These are phyloP conservation scores for Beauveria australis DNA, from an alignment of 2,329 filamentous ascomycete species.

Conservation along the genomic window DNA sequence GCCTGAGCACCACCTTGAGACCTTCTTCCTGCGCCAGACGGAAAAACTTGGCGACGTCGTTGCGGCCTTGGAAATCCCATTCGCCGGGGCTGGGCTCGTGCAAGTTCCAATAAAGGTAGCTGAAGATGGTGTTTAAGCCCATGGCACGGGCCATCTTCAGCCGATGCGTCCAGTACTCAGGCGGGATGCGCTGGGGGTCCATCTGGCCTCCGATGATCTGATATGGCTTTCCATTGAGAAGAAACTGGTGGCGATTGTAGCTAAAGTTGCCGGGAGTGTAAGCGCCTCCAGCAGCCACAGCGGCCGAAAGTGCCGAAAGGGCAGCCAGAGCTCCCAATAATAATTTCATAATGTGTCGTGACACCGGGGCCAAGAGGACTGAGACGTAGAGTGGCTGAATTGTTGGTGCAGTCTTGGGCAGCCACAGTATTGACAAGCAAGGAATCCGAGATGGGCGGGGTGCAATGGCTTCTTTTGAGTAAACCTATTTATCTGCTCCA, in stretches of 20 bases:
- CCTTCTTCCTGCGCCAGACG: slow-evolving; percentile 35
- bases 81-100: slow-evolving; percentile 32
- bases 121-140: slow-evolving; percentile 62
- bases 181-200: slow-evolving; percentile 41
- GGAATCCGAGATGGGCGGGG: background rate
- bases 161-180: slow-evolving; percentile 37
- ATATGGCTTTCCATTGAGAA: slow-evolving; percentile 30
- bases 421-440: background rate
- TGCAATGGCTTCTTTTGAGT: background rate
- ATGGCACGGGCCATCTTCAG: slow-evolving; percentile 78
- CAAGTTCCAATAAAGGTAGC: slow-evolving; percentile 43
- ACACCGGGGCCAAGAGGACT: background rate
- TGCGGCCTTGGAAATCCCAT: slow-evolving; percentile 30
- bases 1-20: slow-evolving; percentile 34
- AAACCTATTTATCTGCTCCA: background rate
- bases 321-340: background rate
- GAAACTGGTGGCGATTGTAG: slow-evolving; percentile 30
- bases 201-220: slow-evolving; percentile 41
- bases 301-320: background rate
- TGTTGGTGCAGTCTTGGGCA: background rate
- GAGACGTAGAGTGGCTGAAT: background rate
- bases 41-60: slow-evolving; percentile 38
- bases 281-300: background rate
- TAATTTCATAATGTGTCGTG: slow-evolving; percentile 1
- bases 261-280: slow-evolving; percentile 22